These are phyloP conservation scores for Inga leiocalycina DNA, from an alignment of 306 rosid genomes.

Conservation along the genomic window DNA sequence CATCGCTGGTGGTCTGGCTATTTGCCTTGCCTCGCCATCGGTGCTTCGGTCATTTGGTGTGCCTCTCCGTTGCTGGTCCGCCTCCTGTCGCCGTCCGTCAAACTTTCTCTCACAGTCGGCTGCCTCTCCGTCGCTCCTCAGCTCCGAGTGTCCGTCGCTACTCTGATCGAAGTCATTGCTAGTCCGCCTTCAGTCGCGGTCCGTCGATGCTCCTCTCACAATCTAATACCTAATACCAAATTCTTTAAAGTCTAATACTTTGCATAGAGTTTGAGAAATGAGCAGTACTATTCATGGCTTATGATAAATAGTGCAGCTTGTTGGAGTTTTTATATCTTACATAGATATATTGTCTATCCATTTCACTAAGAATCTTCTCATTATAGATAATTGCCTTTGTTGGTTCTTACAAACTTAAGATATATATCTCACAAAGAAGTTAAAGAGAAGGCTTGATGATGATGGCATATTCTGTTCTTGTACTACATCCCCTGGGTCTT, in stretches of 20 bases:
- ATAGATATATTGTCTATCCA: background rate
- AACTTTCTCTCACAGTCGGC: no score
- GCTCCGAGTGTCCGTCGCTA: no score
- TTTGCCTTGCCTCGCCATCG: no score
- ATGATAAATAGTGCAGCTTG: background rate
- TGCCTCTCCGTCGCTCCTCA: no score
- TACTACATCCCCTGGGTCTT: constrained; percentile 55
- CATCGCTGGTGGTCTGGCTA: no score
- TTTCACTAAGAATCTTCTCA: background rate
- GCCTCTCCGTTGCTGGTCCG: no score
- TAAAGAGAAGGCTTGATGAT: constrained; percentile 78
- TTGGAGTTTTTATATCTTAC: background rate
- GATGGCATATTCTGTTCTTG: constrained; percentile 97
- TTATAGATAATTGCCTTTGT: constrained; percentile 35
- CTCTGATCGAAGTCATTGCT: no score
- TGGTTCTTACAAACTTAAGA: constrained; percentile 63
- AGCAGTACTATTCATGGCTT: background rate
- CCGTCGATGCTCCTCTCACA: no score
- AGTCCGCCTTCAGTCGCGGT: no score
- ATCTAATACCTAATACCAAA: background rate
- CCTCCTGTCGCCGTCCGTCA: no score
- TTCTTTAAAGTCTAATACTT: background rate
- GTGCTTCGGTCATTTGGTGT: no score
- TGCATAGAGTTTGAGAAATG: background rate
- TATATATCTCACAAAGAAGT: constrained; percentile 75